Percentiles rank a stretch among this genome's conserved stretches.
Conservation (phyloP, 2,329 filamentous ascomycete species). For the Colletotrichum graminicola region DNA sequence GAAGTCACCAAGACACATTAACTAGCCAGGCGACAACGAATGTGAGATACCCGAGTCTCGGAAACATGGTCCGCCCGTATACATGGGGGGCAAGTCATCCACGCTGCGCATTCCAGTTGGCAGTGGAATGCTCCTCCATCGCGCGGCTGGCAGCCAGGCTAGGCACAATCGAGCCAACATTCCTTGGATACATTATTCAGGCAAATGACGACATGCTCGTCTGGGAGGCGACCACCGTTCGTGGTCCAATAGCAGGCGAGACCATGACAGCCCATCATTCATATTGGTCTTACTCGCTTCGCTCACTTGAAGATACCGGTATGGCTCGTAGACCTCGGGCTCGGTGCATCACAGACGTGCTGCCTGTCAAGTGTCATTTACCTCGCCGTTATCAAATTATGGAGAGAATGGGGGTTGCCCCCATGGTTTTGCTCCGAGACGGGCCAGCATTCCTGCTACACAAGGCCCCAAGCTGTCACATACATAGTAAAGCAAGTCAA, state of each 20-base stretch:
- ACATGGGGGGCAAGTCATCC: not conserved
- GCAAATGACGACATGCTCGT: slow-evolving; percentile 15
- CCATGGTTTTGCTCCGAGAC: slow-evolving; percentile 22
- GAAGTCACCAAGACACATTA: not conserved
- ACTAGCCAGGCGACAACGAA: not conserved
- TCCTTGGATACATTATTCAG: not conserved
- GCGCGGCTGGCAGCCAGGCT: not conserved
- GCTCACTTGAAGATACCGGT: slow-evolving; percentile 7
- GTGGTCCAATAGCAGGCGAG: not conserved
- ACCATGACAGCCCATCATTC: not conserved
- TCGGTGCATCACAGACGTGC: slow-evolving; percentile 19
- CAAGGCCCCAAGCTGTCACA: slow-evolving; percentile 13
- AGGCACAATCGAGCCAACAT: slow-evolving; percentile 9
- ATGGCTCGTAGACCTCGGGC: slow-evolving; percentile 29
- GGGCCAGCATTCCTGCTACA: not conserved
- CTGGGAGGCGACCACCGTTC: not conserved
- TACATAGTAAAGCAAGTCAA: slow-evolving; percentile 22
- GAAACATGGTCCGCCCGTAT: not conserved
- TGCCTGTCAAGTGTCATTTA: slow-evolving; percentile 22
- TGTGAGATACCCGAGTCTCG: slow-evolving; percentile 6
- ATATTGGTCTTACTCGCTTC: not conserved
- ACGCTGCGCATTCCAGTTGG: not conserved
- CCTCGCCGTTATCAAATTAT: not conserved
- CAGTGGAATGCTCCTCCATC: not conserved
- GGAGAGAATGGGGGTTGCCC: not conserved